phyloP scores from a whole-genome alignment of 2,329 filamentous ascomycete genomes.

The Pseudogymnoascus sp. region DNA sequence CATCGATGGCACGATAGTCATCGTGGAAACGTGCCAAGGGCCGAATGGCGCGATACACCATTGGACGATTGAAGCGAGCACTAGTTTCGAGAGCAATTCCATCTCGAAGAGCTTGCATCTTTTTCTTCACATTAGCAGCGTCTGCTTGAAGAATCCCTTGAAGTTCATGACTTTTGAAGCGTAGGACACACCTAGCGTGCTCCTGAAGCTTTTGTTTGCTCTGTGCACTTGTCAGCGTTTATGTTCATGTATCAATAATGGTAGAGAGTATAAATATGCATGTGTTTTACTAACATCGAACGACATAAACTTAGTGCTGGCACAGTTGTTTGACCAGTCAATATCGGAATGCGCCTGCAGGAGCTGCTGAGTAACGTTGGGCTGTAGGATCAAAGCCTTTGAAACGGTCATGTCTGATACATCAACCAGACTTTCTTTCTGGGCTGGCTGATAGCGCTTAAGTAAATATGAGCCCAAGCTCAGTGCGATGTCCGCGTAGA shows the following conservation, averaged over 20 bases:
- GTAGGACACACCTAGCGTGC: no score
- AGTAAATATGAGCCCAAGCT: conserved; percentile 61
- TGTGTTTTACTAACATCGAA: no score
- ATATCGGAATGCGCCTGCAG: conserved; percentile 52
- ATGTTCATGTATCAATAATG: no score
- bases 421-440: conserved; percentile 51
- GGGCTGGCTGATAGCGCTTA: conserved; percentile 51
- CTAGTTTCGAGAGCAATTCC: conserved; percentile 46
- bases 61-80: conserved; percentile 53
- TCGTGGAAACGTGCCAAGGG: conserved; percentile 53
- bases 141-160: conserved; percentile 46
- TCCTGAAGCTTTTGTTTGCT: no score
- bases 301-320: conserved; percentile 21
- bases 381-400: conserved; percentile 58
- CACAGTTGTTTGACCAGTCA: conserved; percentile 47
- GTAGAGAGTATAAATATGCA: no score
- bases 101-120: no score
- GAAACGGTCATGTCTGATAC: conserved; percentile 60
- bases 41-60: conserved; percentile 53
- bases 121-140: no score
- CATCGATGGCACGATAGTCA: conserved; percentile 50
- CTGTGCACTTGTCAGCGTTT: no score
- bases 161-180: conserved; percentile 44
- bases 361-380: conserved; percentile 42
- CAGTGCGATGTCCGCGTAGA: conserved; percentile 54